Percentiles rank a stretch among this genome's conserved stretches.
phyloP scores from a whole-genome alignment of 2,329 filamentous ascomycete species.

The Lithohypha guttulata region DNA sequence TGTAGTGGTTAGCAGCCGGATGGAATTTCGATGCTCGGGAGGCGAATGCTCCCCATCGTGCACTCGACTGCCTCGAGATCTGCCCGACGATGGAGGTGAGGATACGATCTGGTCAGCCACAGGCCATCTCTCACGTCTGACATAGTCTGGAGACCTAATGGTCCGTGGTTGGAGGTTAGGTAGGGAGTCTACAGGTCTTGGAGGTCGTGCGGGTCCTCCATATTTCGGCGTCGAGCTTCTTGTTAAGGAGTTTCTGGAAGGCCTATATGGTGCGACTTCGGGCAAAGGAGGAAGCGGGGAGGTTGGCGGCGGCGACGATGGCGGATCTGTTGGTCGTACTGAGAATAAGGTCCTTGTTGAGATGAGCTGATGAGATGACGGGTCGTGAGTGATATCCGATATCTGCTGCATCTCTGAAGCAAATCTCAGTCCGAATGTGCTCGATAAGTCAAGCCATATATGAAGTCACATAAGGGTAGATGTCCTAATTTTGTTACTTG shows the following conservation, averaged over 20 bases:
- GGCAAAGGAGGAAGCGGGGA: conserved; percentile 7
- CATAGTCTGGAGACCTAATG: conserved; percentile 14
- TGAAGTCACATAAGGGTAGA: too few species aligned
- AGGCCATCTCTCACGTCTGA: conserved; percentile 7
- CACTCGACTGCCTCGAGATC: background rate
- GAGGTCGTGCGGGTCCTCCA: conserved; percentile 15
- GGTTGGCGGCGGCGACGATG: conserved; percentile 8
- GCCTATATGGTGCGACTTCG: background rate
- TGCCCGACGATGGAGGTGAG: background rate
- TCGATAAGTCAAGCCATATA: too few species aligned
- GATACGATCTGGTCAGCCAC: background rate
- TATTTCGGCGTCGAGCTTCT: background rate
- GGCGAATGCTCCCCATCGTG: background rate
- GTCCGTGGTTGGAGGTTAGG: conserved; percentile 17
- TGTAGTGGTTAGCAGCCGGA: conserved; percentile 7
- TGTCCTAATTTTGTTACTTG: too few species aligned
- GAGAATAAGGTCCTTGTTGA: conserved; percentile 6
- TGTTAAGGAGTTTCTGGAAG: background rate
- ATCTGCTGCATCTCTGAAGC: conserved; percentile 3
- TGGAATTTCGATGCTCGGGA: background rate
- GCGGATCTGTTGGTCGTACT: conserved; percentile 4
- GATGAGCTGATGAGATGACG: background rate
- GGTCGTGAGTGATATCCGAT: background rate
- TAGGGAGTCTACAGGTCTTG: conserved; percentile 17
- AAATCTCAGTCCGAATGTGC: too few species aligned